Base-by-base conservation (phyloP, 768 basidiomycete genomes). In the Terana coerulea region DNA sequence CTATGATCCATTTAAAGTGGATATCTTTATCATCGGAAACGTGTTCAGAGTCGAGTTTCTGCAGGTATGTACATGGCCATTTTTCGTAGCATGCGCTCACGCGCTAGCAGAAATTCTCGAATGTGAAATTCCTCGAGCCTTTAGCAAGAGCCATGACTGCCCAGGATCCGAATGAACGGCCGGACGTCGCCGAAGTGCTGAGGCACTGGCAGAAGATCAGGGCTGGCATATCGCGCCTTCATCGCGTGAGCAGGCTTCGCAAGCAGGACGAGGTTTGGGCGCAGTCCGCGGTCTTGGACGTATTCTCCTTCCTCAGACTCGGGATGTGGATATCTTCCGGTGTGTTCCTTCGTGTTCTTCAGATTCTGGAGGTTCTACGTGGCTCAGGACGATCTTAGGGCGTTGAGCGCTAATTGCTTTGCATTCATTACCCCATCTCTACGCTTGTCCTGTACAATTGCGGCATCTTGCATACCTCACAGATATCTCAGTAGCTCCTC, bases 1-100 rank as follows among this genome's bases (percentile, higher is more conserved):
- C 1, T 62, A 64, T 40, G 61, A 65, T 30, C 61, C 64, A 0
- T 65, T 63, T 47, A 57, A 56, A 29, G 52, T 61, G 1, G 64
- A 65, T 31, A 44, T 65, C 3, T 62, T 47, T 41, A 45, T 59
- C 17, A 17, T 60, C 1, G 62, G 62, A 8, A 55, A 61, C 22
- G 19, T 62, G n/a, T 37, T 61, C 19, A n/a, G n/a, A n/a, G n/a
- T n/a, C n/a, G n/a, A n/a, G n/a, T n/a, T n/a, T n/a, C n/a, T n/a
- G n/a, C n/a, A n/a, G n/a, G n/a, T 22, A 15, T 62, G 19, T 35
- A 58, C n/a, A n/a, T n/a, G n/a, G n/a, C n/a, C n/a, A n/a, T n/a
- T n/a, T n/a, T n/a, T n/a, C n/a, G n/a, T n/a, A n/a, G n/a, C n/a
- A n/a, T n/a, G n/a, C n/a, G n/a, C n/a, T n/a, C n/a, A n/a, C 21